Evolutionary conservation across 148 eudicot species (phyloP), one percentile per base, ranked within the genome.

Genomic region (Cornus florida): DNA sequence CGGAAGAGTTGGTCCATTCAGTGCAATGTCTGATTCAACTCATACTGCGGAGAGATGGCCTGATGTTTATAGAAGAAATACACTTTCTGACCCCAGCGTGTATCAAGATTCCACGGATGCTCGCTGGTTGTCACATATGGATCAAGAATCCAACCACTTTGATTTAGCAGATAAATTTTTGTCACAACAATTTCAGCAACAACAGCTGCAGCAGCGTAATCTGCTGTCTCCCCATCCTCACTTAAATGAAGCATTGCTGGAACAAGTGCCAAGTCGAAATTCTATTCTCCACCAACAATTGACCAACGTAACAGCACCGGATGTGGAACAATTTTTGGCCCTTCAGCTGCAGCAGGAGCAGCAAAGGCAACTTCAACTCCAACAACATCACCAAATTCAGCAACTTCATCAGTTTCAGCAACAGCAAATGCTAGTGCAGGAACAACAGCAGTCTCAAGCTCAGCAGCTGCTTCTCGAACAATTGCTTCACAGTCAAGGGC

Each of bases 271-370:
- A 43, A 75, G 67, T 83, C 83, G 80, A 77, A 87, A 87, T 75
- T 53, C 86, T 53, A 80, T 92, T 71, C 91, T 87, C 77, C 94
- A 79, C 70, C 94, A 84, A 41, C 95, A 88, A 76, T 76, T 90
- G 77, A 80, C 90, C 10, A 83, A 83, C 82, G 92, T 88, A 82
- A 72, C 86, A 3, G 87, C 87, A 73, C 92, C 87, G 20, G 94
- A 93, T 32, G 76, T 92, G 77, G 99, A 96, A 53, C 98, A 94
- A 50, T 77, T 91, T 57, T 60, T 91, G 90, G 99, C 94, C 70
- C 87, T 90, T 75, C 93, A 90, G 91, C 87, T 85, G 80, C 90
- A 87, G 50, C 89, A 84, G 75, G 77, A 73, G 67, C 89, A 82
- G 79, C 93, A 86, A 66, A 70, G 57, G 46, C 87, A 84, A 53